These are phyloP conservation scores for Conticribra weissflogii DNA, from an alignment of 108 stramenopile species.

Conservation along the genomic window DNA sequence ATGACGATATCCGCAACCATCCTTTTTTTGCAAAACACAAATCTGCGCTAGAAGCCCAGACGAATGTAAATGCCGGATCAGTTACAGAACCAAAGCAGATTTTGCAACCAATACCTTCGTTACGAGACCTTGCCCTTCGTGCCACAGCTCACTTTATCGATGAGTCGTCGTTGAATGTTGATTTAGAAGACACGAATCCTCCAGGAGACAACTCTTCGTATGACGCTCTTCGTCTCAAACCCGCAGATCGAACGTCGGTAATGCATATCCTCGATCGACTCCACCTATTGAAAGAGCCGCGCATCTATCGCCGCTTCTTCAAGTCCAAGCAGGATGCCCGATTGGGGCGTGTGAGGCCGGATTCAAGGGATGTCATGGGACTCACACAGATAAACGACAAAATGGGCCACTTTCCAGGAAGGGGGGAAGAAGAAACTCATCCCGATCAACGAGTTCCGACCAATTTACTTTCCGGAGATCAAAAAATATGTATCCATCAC, in stretches of 20 bases:
- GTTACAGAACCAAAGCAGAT: constrained; percentile 45
- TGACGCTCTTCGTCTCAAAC: constrained; percentile 66
- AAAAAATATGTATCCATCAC: constrained; percentile 57
- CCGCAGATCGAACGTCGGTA: constrained; percentile 59
- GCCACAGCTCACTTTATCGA: constrained; percentile 72
- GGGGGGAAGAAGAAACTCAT: constrained; percentile 44
- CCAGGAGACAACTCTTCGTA: constrained; percentile 74
- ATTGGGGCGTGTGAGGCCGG: constrained; percentile 62
- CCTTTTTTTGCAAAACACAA: constrained; percentile 54
- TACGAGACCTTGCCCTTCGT: constrained; percentile 79
- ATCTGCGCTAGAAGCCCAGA: no score
- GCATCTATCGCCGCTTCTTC: constrained; percentile 82
- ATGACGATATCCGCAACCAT: constrained; percentile 56
- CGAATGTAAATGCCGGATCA: no score
- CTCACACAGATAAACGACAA: constrained; percentile 85
- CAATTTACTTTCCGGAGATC: constrained; percentile 19
- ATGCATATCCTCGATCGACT: constrained; percentile 80
- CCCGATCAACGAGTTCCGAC: constrained; percentile 24
- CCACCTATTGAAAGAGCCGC: constrained; percentile 68
- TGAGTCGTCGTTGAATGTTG: constrained; percentile 63
- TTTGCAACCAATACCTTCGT: constrained; percentile 72
- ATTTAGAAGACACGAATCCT: constrained; percentile 71
- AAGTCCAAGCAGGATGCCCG: constrained; percentile 49
- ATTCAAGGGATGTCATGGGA: constrained; percentile 73
- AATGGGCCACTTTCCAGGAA: constrained; percentile 68